phyloP scores from a whole-genome alignment of 2,329 filamentous ascomycete genomes.

The Pezicula carpinea region DNA sequence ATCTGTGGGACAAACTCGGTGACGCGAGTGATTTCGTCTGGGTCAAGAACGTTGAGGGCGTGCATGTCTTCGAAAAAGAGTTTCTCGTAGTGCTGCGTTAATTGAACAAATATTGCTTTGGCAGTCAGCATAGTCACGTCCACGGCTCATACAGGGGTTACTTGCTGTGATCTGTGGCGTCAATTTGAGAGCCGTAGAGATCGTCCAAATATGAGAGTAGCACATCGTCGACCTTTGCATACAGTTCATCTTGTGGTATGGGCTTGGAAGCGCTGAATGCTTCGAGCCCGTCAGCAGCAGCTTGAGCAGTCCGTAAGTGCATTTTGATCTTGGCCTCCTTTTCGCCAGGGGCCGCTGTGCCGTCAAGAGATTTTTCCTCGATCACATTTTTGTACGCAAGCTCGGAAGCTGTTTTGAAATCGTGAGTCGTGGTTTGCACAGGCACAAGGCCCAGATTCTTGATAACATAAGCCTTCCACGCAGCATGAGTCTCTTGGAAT shows the following conservation, averaged over 20 bases:
- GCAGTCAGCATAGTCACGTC: not conserved
- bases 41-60: constrained; percentile 75
- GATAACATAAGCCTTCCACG: constrained; percentile 4
- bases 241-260: constrained; percentile 37
- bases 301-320: constrained; percentile 46
- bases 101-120: constrained; percentile 56
- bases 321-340: constrained; percentile 65
- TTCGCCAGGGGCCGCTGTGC: constrained; percentile 48
- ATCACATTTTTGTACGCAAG: constrained; percentile 36
- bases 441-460: constrained; percentile 5
- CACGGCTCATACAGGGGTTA: not conserved
- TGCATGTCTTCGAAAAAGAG: constrained; percentile 84
- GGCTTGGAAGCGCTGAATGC: constrained; percentile 3
- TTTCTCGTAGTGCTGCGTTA: constrained; percentile 76
- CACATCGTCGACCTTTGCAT: constrained; percentile 54
- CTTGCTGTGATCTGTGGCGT: constrained; percentile 47
- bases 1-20: constrained; percentile 86
- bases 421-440: not conserved
- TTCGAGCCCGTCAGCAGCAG: constrained; percentile 38
- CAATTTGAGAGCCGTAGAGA: constrained; percentile 53
- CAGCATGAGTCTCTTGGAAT: constrained; percentile 5
- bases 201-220: constrained; percentile 77
- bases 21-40: constrained; percentile 78
- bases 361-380: constrained; percentile 46
- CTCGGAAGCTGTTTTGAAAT: constrained; percentile 3